Evolutionary conservation across 805 yeast species (phyloP), one percentile per base, ranked within the genome.

Genomic region (Metschnikowia sp.): DNA sequence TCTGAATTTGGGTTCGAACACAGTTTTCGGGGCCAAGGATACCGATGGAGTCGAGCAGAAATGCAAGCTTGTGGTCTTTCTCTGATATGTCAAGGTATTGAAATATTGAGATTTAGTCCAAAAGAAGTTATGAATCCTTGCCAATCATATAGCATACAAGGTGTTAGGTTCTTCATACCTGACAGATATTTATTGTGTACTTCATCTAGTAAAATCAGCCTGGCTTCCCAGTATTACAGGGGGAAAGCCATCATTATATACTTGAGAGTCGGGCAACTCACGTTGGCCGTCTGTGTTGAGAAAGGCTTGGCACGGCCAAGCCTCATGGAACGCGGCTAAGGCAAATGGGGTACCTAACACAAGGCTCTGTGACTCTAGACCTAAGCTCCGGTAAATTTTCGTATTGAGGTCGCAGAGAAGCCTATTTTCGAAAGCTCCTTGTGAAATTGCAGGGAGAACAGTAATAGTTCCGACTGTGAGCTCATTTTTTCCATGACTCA

Each of bases 1-100:
- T 15, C 18, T 15, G 18, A 15, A 15, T 15, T 15, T 15, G 18
- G 18, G 18, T 15, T 15, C 18, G 18, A 15, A 15, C 18, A 15
- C 18, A 72, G 50, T 72, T 60, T 36, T 50, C 50, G 1, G 77
- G 77, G 50, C 71, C 76, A 30, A 72, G 54, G 5, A 71, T 41
- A 11, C 77, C 77, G 13, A 72, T 50, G 33, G 61, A 50, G 12
- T 49, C 36, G 2, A 62, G 60, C 56, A 51, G 52, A 37, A 55
- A 58, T 7, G 58, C 56, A 28, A 72, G 50, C 37, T 38, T 39
- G 51, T 72, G 74, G 9, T 44, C 50, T 26, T 63, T 66, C 35
- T 65, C 56, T 12, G 74, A 61, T 6, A 70, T 56, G 29, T 67
- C 65, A 30, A 53, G 48, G 6, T 56, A 40, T 18, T 53, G 61